phyloP scores from a whole-genome alignment of 352 stramenopile genomes.

The Phytophthora agathidicida region DNA sequence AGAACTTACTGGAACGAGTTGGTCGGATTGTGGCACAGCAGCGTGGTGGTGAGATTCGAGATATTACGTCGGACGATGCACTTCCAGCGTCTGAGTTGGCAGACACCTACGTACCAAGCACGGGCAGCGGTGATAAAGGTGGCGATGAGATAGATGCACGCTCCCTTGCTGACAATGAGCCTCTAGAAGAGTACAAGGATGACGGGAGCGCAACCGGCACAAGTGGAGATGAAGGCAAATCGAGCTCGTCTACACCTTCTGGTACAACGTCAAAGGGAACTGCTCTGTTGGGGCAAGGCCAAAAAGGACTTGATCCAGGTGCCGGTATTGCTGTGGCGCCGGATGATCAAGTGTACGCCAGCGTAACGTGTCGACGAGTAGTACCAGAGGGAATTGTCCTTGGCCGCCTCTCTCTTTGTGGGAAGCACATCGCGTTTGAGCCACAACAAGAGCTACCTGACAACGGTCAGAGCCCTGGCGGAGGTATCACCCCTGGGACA shows the following conservation, averaged over 20 bases:
- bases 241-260: neutral
- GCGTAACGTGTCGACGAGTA: constrained; percentile 71
- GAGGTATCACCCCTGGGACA: constrained; percentile 5
- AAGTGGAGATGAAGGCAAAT: constrained; percentile 11
- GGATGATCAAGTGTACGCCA: constrained; percentile 70
- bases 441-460: constrained; percentile 40
- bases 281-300: constrained; percentile 32
- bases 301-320: constrained; percentile 73
- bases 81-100: constrained; percentile 25
- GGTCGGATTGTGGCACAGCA: constrained; percentile 76
- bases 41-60: constrained; percentile 74
- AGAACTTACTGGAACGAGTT: constrained; percentile 67
- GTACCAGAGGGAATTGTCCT: constrained; percentile 76
- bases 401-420: constrained; percentile 67
- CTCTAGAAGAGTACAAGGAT: constrained; percentile 30
- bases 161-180: constrained; percentile 20
- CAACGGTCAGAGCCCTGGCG: constrained; percentile 6
- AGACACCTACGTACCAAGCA: constrained; percentile 35
- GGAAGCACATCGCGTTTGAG: constrained; percentile 73
- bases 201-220: neutral
- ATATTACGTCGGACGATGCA: constrained; percentile 71
- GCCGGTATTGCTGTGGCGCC: constrained; percentile 59
- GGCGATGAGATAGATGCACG: constrained; percentile 10
- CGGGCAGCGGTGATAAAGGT: constrained; percentile 18
- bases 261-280: constrained; percentile 16